phyloP scores from a whole-genome alignment of 2,329 filamentous ascomycete genomes.

The Claviceps maximensis region DNA sequence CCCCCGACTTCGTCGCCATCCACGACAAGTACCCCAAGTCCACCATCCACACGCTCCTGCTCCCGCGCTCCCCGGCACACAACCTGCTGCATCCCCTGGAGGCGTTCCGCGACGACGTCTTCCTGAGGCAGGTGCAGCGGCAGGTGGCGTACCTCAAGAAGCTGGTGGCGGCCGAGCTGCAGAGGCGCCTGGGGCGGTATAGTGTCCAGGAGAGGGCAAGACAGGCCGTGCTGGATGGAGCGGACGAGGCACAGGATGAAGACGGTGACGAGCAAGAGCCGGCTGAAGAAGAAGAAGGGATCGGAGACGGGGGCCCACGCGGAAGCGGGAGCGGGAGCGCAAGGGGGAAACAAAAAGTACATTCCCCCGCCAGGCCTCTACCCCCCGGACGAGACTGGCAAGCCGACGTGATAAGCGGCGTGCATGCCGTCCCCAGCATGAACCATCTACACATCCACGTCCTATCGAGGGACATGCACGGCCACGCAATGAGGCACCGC shows the following conservation, averaged over 20 bases:
- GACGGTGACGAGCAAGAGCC: too few species aligned
- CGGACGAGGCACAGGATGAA: constrained; percentile 11
- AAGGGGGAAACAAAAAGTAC: too few species aligned
- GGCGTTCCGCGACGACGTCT: constrained; percentile 50
- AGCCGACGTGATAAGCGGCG: constrained; percentile 58
- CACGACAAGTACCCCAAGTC: constrained; percentile 80
- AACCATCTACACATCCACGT: constrained; percentile 84
- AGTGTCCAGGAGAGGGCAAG: constrained; percentile 52
- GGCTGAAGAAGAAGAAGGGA: not conserved
- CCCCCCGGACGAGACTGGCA: constrained; percentile 51
- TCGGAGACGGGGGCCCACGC: not conserved
- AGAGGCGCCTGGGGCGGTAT: constrained; percentile 48
- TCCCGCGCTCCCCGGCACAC: constrained; percentile 55
- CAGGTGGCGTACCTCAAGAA: constrained; percentile 48
- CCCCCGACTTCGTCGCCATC: constrained; percentile 59
- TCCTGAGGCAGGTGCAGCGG: constrained; percentile 30
- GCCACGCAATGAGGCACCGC: constrained; percentile 56
- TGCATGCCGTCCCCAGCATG: constrained; percentile 88
- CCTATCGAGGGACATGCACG: constrained; percentile 66
- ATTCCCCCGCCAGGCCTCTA: constrained; percentile 9
- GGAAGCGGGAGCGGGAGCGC: too few species aligned
- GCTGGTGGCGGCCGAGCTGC: constrained; percentile 63
- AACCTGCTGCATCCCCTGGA: constrained; percentile 60
- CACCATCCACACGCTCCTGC: constrained; percentile 72
- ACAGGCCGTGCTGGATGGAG: constrained; percentile 51